These are phyloP conservation scores for Spathaspora gorwiae DNA, from an alignment of 805 yeast genomes.

Conservation along the genomic window DNA sequence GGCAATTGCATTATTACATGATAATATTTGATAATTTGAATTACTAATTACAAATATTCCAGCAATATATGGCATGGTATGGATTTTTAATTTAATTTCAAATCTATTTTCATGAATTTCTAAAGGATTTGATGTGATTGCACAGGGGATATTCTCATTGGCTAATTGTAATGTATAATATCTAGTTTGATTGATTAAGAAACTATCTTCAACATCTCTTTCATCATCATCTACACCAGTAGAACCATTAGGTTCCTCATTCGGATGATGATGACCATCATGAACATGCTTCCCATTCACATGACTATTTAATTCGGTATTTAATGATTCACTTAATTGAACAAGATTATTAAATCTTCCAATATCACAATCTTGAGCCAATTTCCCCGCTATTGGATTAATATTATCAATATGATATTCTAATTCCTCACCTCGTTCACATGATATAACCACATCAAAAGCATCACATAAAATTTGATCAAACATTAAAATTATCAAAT, in stretches of 20 bases:
- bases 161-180: conserved; percentile 54
- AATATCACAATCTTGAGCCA: conserved; percentile 17
- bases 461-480: conserved; percentile 72
- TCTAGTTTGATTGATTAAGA: conserved; percentile 49
- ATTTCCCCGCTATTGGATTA: conserved; percentile 33
- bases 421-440: conserved; percentile 3
- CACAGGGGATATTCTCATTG: conserved; percentile 61
- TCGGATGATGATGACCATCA: conserved; percentile 11
- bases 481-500: conserved; percentile 73
- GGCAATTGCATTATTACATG: conserved; percentile 75
- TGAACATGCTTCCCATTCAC: background rate
- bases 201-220: conserved; percentile 22
- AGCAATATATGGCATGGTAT: conserved; percentile 79
- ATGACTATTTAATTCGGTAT: conserved; percentile 15
- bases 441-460: conserved; percentile 49
- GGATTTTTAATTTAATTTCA: conserved; percentile 58
- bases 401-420: conserved; percentile 20
- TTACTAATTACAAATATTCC: conserved; percentile 74
- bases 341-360: conserved; percentile 11
- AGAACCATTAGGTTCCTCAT: no score
- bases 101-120: conserved; percentile 40
- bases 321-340: conserved; percentile 24
- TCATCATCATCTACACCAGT: conserved; percentile 9
- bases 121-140: conserved; percentile 58
- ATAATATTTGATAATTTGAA: conserved; percentile 46